These are phyloP conservation scores for Leccinum subfulvum DNA, from an alignment of 1,284 basidiomycete species.

Conservation along the genomic window DNA sequence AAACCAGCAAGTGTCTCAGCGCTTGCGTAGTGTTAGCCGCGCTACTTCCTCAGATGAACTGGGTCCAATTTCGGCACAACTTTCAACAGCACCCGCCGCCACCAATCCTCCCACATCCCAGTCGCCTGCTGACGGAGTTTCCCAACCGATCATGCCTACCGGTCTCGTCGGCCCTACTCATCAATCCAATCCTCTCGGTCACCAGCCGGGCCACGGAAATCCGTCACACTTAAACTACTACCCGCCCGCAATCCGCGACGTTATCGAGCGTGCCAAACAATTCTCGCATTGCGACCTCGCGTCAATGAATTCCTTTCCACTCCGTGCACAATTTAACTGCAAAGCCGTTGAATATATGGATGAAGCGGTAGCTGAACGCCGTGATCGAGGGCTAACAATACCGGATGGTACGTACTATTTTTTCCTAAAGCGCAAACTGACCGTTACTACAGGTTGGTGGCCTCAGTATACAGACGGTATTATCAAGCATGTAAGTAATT, in stretches of 20 bases:
- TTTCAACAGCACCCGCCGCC: too few species aligned
- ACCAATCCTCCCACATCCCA: not conserved
- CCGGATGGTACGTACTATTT: not conserved
- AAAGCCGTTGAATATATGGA: slow-evolving; percentile 3
- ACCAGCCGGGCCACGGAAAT: not conserved
- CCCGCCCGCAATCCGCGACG: not conserved
- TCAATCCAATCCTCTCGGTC: not conserved
- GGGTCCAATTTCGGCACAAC: not conserved
- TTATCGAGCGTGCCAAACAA: not conserved
- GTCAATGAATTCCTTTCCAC: not conserved
- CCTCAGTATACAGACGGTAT: not conserved
- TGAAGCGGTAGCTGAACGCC: not conserved
- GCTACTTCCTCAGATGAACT: not conserved
- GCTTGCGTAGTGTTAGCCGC: not conserved
- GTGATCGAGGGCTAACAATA: not conserved
- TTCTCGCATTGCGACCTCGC: not conserved
- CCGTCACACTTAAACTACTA: not conserved
- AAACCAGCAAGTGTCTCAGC: not conserved
- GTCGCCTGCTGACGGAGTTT: not conserved
- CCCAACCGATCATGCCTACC: not conserved
- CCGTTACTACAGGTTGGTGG: not conserved
- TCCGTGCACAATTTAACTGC: not conserved
- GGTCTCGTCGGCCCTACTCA: not conserved
- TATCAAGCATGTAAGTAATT: not conserved
- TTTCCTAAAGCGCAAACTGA: not conserved